phyloP scores from a whole-genome alignment of 2,329 filamentous ascomycete species.

The Thermoascus crustaceus region DNA sequence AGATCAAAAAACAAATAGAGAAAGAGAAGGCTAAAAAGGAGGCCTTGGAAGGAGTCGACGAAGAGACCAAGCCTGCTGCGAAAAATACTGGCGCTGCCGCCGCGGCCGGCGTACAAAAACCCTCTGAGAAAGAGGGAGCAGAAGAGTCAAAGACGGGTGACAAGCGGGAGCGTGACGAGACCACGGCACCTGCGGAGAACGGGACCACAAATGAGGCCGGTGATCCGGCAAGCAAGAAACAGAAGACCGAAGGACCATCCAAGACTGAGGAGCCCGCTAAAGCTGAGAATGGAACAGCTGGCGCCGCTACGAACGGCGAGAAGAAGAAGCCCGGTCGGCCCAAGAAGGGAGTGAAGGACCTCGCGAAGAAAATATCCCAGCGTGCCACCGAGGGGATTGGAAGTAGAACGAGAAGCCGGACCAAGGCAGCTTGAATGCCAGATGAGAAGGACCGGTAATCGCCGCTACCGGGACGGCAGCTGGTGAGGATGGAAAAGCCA shows the following conservation, averaged over 20 bases:
- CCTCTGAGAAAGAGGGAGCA: too few species aligned
- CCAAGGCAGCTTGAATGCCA: constrained; percentile 16
- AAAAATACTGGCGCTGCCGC: not conserved
- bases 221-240: constrained; percentile 27
- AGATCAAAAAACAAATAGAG: constrained; percentile 5
- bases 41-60: not conserved
- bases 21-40: not conserved
- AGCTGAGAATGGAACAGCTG: constrained; percentile 11
- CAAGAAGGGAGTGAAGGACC: constrained; percentile 23
- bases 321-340: constrained; percentile 23
- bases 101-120: not conserved
- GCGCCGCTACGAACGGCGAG: constrained; percentile 12
- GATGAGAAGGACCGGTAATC: not conserved
- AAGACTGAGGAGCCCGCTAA: constrained; percentile 11
- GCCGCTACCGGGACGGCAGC: too few species aligned
- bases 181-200: constrained; percentile 3
- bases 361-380: constrained; percentile 18
- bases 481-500: too few species aligned
- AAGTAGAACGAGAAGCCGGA: constrained; percentile 32
- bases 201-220: constrained; percentile 10
- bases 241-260: constrained; percentile 19
- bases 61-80: not conserved
- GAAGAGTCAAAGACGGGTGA: constrained; percentile 11
- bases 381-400: constrained; percentile 24
- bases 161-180: constrained; percentile 18